These are phyloP conservation scores for Fusarium udum DNA, from an alignment of 2,329 filamentous ascomycete species.

Conservation along the genomic window DNA sequence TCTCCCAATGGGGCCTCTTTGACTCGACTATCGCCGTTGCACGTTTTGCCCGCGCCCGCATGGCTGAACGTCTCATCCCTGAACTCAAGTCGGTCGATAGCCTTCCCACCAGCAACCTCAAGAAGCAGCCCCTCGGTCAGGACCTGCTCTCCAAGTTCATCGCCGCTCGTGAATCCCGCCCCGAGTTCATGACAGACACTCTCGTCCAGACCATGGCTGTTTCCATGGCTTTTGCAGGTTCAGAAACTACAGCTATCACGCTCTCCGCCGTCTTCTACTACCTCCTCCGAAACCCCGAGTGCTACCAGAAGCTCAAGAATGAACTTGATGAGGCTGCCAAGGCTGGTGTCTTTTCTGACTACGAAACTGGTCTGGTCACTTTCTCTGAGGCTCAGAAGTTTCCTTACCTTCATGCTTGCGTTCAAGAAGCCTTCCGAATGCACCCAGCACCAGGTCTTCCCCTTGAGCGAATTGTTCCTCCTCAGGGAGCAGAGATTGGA, in stretches of 20 bases:
- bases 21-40: conserved; percentile 78
- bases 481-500: conserved; percentile 69
- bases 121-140: conserved; percentile 53
- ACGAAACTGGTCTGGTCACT: conserved; percentile 69
- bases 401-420: conserved; percentile 78
- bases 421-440: conserved; percentile 81
- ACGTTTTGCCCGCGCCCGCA: conserved; percentile 73
- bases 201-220: conserved; percentile 76
- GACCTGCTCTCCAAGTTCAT: conserved; percentile 79
- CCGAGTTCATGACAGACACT: conserved; percentile 75
- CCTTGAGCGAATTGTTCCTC: conserved; percentile 77
- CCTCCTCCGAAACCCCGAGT: conserved; percentile 69
- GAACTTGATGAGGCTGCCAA: conserved; percentile 71
- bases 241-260: conserved; percentile 82
- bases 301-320: conserved; percentile 62
- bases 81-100: conserved; percentile 48
- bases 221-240: conserved; percentile 79
- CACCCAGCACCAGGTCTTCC: conserved; percentile 79
- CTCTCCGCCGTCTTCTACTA: conserved; percentile 78
- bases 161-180: conserved; percentile 71
- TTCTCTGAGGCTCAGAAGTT: conserved; percentile 76
- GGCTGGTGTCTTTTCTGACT: conserved; percentile 60
- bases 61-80: conserved; percentile 68
- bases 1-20: conserved; percentile 72
- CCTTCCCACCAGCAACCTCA: conserved; percentile 48